Evolutionary conservation across 331 rosid species (phyloP), one percentile per base, ranked within the genome.

Genomic region (Rhamnella rubrinervis): DNA sequence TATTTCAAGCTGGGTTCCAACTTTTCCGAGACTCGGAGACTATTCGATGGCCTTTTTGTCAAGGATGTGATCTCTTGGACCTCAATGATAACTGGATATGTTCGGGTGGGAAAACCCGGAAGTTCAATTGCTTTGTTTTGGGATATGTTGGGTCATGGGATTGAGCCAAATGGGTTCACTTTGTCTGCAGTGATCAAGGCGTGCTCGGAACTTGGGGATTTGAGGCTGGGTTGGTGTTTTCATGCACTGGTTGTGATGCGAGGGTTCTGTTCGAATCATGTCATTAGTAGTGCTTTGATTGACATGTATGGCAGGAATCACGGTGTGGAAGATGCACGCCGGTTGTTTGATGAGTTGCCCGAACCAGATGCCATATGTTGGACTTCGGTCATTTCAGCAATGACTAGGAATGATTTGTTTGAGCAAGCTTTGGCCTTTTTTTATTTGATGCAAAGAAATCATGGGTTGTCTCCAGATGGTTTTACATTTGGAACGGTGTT

Each of bases 61-160:
- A 88, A 81, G 68, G 98, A 93, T 60, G 93, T 86, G 13, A 85
- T 93, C 0, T 84, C 97, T 0, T 93, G 97, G 96, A 82, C 96
- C 6, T 93, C 98, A 0, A 87, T 93, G 76, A 81, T 93, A 20
- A 83, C 90, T 1, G 90, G 96, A 15, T 88, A 90, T 57, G 85
- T 86, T 60, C 75, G 70, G 8, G 71, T 52, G 16, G 88, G 85
- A 19, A 79, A 82, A 40, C 88, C 92, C 3, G 58, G 12, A 1
- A 40, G 21, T 1, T 76, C 89, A 1, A 21, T 90, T 35, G 75
- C 15, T 0, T 56, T 86, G 55, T 93, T 90, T 61, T 67, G 74
- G 66, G 80, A 86, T 39, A 93, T 90, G 98, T 38, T 81, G 66
- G 74, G 11, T 20, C 73, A 50, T 20, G 85, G 78, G 44, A 13